Evolutionary conservation across 163 green algal species (phyloP).

Genomic region (Prototheca cutis): DNA sequence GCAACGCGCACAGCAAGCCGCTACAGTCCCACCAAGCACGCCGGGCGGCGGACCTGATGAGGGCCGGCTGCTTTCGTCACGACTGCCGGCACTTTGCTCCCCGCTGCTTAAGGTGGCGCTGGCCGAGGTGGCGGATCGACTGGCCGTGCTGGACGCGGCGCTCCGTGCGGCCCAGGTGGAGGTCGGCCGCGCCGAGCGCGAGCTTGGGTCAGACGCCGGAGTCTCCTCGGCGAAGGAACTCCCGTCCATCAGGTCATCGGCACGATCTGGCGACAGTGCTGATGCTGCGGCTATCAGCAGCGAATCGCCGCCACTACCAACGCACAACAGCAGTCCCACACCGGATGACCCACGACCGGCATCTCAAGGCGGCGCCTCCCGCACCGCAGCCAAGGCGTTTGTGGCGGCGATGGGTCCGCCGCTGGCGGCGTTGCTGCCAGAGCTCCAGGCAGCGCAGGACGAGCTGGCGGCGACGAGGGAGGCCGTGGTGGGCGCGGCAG

Average conservation of each 20-base stretch:
- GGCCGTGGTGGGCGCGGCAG: conserved; percentile 14
- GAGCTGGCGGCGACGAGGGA: conserved; percentile 3
- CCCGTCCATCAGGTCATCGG: too few species aligned
- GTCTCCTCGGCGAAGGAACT: too few species aligned
- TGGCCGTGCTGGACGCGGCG: neutral
- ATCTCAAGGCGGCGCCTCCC: too few species aligned
- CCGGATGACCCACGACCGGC: too few species aligned
- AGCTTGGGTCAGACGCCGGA: neutral
- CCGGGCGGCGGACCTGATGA: too few species aligned
- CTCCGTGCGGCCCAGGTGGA: neutral
- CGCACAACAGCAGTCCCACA: too few species aligned
- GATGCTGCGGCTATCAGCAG: too few species aligned
- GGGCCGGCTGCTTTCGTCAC: conserved; percentile 11
- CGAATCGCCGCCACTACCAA: too few species aligned
- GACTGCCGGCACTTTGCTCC: conserved; percentile 20
- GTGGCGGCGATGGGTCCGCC: neutral
- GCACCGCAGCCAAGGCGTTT: conserved; percentile 1
- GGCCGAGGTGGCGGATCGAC: conserved; percentile 4
- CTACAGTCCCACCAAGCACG: too few species aligned
- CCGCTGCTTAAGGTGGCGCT: conserved; percentile 2
- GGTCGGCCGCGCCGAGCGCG: neutral
- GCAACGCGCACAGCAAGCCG: too few species aligned
- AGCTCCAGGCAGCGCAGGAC: conserved; percentile 2
- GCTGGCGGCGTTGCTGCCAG: too few species aligned
- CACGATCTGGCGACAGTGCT: too few species aligned